Percentiles rank a stretch among this genome's conserved stretches.
phyloP scores from a whole-genome alignment of 1,284 basidiomycete species.

The Phylloporus sp. region DNA sequence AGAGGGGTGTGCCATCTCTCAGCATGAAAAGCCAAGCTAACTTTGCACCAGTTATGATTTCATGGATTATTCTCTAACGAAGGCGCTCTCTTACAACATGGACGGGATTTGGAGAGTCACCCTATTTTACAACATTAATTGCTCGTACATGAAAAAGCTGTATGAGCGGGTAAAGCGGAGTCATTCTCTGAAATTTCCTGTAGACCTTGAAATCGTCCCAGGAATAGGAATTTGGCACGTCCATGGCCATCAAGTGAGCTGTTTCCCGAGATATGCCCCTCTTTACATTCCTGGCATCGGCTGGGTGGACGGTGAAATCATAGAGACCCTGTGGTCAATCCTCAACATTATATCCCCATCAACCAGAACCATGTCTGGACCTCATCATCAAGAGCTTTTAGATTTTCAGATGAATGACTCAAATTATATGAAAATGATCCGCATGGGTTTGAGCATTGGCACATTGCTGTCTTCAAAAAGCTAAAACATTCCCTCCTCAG shows the following conservation, averaged over 20 bases:
- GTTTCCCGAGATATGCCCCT: conserved; percentile 9
- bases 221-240: conserved; percentile 26
- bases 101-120: neutral
- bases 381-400: too few species aligned
- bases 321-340: conserved; percentile 14
- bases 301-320: conserved; percentile 4
- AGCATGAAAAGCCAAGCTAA: too few species aligned
- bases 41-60: conserved; percentile 11
- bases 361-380: conserved; percentile 1
- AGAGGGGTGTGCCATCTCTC: neutral
- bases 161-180: neutral
- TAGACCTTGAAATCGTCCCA: neutral
- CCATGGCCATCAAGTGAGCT: conserved; percentile 15
- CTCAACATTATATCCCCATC: conserved; percentile 11
- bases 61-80: conserved; percentile 30
- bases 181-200: neutral
- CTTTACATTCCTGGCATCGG: neutral
- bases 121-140: conserved; percentile 24
- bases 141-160: conserved; percentile 17
- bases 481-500: too few species aligned
- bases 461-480: too few species aligned
- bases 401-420: conserved; percentile 24
- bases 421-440: conserved; percentile 22
- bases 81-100: conserved; percentile 18
- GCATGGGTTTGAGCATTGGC: neutral